Base-by-base conservation (phyloP, 495 filamentous ascomycete species). In the Podospora comata region DNA sequence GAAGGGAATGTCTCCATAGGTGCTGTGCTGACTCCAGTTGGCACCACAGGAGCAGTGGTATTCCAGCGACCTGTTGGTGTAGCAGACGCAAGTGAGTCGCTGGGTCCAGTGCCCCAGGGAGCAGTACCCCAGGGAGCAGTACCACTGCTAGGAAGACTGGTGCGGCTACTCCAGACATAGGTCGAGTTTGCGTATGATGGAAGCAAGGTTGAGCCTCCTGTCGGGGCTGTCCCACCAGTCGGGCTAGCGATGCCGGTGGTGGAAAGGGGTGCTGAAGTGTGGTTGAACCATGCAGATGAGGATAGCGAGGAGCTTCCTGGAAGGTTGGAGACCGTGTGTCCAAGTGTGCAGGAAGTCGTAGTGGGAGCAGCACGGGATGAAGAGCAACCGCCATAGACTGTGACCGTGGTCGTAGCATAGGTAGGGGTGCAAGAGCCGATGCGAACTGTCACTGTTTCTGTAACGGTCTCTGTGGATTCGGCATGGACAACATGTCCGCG, bases 241-340 rank as follows among this genome's bases (percentile, higher is more conserved):
- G 26, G 20, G 15, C n/a, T 66, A 27, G 53, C 59, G n/a, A 63
- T 62, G 32, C 66, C 61, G 11, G 62, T 64, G 5, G 20, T n/a
- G 23, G 5, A 58, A 19, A 19, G 26, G 3, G 48, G 0, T 9
- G n/a, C 3, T 1, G 63, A 65, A 2, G 66, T 68, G 23, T 23
- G 15, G 28, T 71, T 71, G 54, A 58, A 3, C 69, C 69, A 71
- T n/a, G 13, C 11, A n/a, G 61, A 23, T 2, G 61, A 63, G 19
- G 61, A 63, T 0, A 32, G 28, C 9, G 30, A 18, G 13, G 30
- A 59, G 59, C 48, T 68, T 53, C 9, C 64, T 48, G 30, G 18
- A 5, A 32, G 0, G 30, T 44, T 39, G 11, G 61, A 63, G 32
- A 66, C 26, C 1, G 62, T 56, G 18, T n/a, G 6, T 0, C 30